phyloP scores from a whole-genome alignment of 345 rosid genomes.

The Turnera subulata region DNA sequence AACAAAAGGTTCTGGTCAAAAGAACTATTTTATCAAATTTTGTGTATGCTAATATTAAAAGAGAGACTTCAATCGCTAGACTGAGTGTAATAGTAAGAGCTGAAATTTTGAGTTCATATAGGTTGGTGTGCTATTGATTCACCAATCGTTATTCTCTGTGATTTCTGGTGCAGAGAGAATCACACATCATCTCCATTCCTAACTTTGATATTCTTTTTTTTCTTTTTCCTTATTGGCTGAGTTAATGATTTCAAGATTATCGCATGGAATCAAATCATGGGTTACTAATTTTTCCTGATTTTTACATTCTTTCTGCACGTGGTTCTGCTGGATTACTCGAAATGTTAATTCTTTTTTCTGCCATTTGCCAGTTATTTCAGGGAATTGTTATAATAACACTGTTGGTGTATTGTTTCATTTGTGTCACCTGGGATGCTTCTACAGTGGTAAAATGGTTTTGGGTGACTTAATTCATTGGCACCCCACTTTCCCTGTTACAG shows the following conservation, averaged over 20 bases:
- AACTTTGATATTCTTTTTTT: background rate
- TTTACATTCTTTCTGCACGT: background rate
- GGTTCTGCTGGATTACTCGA: too few relatives aligned
- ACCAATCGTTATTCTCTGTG: constrained; percentile 5
- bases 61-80: background rate
- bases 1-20: constrained; percentile 22
- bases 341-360: too few relatives aligned
- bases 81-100: background rate
- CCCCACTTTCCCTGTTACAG: too few relatives aligned
- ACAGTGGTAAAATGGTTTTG: too few relatives aligned
- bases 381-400: too few relatives aligned
- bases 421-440: too few relatives aligned
- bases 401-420: too few relatives aligned
- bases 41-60: background rate
- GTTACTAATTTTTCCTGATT: background rate
- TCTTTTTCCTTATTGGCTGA: background rate
- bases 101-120: background rate
- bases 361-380: too few relatives aligned
- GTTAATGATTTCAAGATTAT: background rate
- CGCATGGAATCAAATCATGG: background rate
- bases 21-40: background rate
- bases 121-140: background rate
- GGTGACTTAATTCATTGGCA: too few relatives aligned
- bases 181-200: constrained; percentile 6
- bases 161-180: constrained; percentile 15